Evolutionary conservation across 441 rosid species (phyloP), one percentile per base, ranked within the genome.

Genomic region (Dalechampia spathulata): DNA sequence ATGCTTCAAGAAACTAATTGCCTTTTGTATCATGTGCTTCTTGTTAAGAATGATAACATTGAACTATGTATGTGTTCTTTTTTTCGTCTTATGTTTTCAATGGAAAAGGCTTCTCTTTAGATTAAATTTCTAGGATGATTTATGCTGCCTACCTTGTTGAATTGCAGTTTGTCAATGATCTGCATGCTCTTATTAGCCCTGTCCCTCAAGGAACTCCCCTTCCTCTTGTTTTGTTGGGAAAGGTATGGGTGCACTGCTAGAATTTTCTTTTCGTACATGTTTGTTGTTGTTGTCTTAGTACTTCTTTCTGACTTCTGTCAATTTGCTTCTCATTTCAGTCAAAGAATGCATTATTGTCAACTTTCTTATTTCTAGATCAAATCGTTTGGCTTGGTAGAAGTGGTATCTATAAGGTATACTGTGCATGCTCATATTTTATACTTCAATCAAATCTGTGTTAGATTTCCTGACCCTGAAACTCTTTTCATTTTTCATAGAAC

Each of bases 281-380:
- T 9, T 7, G 9, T 57, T 44, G 5, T 2, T 28, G 28, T 41
- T 45, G 13, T 48, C 25, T 34, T 36, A 47, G 30, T 52, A 53
- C 48, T 16, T 64, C 27, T 40, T 34, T 14, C 25, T 61, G 41
- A 58, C 63, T 37, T 32, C 5, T 41, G 44, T 60, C 13, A 25
- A 44, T 52, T 52, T 49, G 32, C 48, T 69, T 23, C 55, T 61
- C 60, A 12, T 71, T 75, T 58, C 84, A 93, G 99, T 93, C 97
- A 16, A 93, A 90, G 66, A 93, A 93, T 79, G 96, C 96, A 0
- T 55, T 90, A 27, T 61, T 90, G 71, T 87, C 97, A 28, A 83
- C 95, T 38, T 90, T 87, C 87, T 77, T 93, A 68, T 93, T 93
- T 61, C 95, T 93, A 43, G 97, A 93, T 81, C 97, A 93, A 93